Evolutionary conservation across 1,139 yeast genomes (phyloP), one percentile per base, ranked within the genome.

Genomic region (Yamadazyma sp.): DNA sequence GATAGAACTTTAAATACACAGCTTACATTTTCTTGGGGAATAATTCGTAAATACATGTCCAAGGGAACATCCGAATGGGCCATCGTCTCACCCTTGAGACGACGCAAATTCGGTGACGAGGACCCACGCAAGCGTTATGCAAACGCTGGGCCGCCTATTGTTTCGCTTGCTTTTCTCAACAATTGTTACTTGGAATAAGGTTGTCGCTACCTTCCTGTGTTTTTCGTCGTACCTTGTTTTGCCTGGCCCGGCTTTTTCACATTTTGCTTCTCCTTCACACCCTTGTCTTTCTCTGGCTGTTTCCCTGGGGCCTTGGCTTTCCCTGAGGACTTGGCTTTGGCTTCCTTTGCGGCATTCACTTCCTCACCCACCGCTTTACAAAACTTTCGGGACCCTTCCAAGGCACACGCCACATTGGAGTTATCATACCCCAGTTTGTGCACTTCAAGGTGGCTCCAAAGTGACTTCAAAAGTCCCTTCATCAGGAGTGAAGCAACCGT

Each of bases 401-500:
- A 40, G 1, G 70, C 71, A 53, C 72, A 66, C 1, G 48, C 49
- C 5, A 66, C 54, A 39, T 61, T 63, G 38, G 64, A 65, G 37
- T 64, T 56, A 32, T 56, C 61, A 45, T 40, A 59, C 1, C 67
- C 67, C 8, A 16, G 23, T 43, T 40, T 14, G 48, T 32, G n/a
- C 34, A 34, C 59, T 18, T 32, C 29, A 27, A 34, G 12, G 8
- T 5, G n/a, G 10, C 25, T 29, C 35, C 31, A 55, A 63, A 41
- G 34, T n/a, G 30, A 31, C 24, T 40, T 47, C 27, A 67, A 45
- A 2, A 67, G 40, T 0, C 72, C 72, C 40, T 60, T 60, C 7
- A 69, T 49, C 43, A 59, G 59, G 4, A 69, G 48, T n/a, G 56
- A 48, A 37, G 62, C 60, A 24, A 64, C 66, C 1, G 70, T 65